These are phyloP conservation scores for Marchantia paleacea DNA, from an alignment of 225 moss, liverwort and hornwort species.

Conservation along the genomic window DNA sequence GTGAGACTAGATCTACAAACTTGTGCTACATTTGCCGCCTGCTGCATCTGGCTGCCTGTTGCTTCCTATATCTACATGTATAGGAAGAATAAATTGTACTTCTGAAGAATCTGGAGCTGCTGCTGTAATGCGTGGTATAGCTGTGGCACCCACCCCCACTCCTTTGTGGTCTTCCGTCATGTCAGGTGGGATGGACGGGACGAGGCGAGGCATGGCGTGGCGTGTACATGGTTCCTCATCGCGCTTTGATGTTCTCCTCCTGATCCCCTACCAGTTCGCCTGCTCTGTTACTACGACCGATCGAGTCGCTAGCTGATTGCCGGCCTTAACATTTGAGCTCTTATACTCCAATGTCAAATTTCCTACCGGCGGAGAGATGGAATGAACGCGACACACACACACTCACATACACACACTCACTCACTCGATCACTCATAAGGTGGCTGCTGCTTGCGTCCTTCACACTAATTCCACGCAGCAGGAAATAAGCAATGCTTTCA, in stretches of 20 bases:
- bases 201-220: not conserved
- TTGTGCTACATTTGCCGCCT: constrained; percentile 9
- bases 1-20: constrained; percentile 11
- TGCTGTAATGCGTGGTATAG: not conserved
- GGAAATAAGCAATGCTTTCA: not conserved
- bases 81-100: constrained; percentile 11
- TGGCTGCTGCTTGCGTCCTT: not conserved
- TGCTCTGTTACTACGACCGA: not conserved
- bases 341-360: not conserved
- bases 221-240: not conserved
- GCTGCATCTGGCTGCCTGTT: not conserved
- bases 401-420: not conserved
- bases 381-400: not conserved
- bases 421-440: not conserved
- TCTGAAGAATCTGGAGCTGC: constrained; percentile 2
- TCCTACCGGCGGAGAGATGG: not conserved
- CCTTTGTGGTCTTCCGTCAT: not conserved
- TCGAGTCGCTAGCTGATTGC: not conserved
- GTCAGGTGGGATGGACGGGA: constrained; percentile 1
- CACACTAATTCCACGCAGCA: not conserved
- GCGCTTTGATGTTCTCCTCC: not conserved
- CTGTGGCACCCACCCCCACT: not conserved
- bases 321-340: not conserved
- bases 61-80: not conserved
- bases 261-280: not conserved